Percentiles rank a stretch among this genome's conserved stretches.
phyloP scores from a whole-genome alignment of 1,139 yeast genomes.

The Geotrichum fermentans region DNA sequence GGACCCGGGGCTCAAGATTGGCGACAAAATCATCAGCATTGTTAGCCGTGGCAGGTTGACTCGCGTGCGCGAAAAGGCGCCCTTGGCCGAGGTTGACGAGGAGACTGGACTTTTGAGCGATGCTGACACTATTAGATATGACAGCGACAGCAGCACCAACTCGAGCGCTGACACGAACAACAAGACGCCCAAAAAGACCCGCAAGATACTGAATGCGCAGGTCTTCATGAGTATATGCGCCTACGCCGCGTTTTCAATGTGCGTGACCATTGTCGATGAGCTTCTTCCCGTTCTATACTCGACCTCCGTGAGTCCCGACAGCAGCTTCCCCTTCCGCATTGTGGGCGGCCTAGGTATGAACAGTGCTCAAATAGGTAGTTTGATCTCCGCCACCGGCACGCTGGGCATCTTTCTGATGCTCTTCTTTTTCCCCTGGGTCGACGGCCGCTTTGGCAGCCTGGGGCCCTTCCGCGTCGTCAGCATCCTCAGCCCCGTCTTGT shows the following conservation, averaged over 20 bases:
- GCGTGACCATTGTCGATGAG: conserved; percentile 52
- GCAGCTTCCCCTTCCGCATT: conserved; percentile 47
- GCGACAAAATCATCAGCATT: conserved; percentile 43
- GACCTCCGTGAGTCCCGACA: conserved; percentile 32
- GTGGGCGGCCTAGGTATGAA: conserved; percentile 49
- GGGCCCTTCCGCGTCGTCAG: conserved; percentile 44
- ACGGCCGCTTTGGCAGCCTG: conserved; percentile 47
- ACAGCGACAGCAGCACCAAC: not conserved
- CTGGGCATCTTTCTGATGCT: conserved; percentile 51
- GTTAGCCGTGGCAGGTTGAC: conserved; percentile 33
- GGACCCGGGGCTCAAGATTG: conserved; percentile 52
- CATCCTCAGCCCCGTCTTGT: conserved; percentile 46
- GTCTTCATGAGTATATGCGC: conserved; percentile 25
- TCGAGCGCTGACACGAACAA: not conserved
- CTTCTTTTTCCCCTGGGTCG: conserved; percentile 52
- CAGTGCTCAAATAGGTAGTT: conserved; percentile 49
- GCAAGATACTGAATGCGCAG: conserved; percentile 35
- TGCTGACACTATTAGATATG: not conserved
- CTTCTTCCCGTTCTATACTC: conserved; percentile 59
- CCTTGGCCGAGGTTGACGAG: conserved; percentile 15
- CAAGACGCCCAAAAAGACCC: not conserved
- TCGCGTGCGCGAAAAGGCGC: not conserved
- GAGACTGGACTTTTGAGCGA: conserved; percentile 4
- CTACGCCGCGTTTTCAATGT: conserved; percentile 43
- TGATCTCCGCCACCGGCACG: conserved; percentile 54